phyloP scores from a whole-genome alignment of 805 yeast species.

The Groenewaldozyma tartarivorans region DNA sequence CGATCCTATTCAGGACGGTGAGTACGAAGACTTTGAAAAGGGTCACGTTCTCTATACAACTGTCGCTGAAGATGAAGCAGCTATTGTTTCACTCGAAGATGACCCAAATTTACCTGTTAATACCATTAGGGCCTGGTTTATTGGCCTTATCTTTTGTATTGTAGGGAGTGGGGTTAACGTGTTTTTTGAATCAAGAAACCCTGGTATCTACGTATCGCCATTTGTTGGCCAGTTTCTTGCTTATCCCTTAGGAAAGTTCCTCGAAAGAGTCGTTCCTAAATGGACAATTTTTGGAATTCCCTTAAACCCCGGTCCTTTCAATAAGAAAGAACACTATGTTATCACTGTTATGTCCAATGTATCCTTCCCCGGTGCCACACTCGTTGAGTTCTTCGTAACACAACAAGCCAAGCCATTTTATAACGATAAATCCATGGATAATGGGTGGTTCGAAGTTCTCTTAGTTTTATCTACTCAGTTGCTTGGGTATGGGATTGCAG shows the following conservation, averaged over 20 bases:
- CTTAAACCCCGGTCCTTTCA: slow-evolving; percentile 55
- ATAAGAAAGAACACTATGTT: slow-evolving; percentile 53
- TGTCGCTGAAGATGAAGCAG: slow-evolving; percentile 3
- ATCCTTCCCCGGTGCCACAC: slow-evolving; percentile 2
- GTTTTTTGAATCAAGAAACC: slow-evolving; percentile 2
- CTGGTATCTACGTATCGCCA: slow-evolving; percentile 3
- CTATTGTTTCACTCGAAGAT: slow-evolving; percentile 2
- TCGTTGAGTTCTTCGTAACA: background rate
- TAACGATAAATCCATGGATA: slow-evolving; percentile 15
- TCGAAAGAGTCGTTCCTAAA: slow-evolving; percentile 33
- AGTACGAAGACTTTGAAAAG: background rate
- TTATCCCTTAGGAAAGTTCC: slow-evolving; percentile 43
- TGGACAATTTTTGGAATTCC: slow-evolving; percentile 32
- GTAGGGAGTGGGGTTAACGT: slow-evolving; percentile 3
- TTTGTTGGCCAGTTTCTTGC: slow-evolving; percentile 1
- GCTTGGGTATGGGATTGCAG: slow-evolving; percentile 45
- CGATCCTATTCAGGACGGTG: too few relatives aligned
- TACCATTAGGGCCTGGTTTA: slow-evolving; percentile 4
- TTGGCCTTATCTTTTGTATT: slow-evolving; percentile 2
- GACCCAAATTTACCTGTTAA: slow-evolving; percentile 3
- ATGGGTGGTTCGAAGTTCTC: slow-evolving; percentile 37
- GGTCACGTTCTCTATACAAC: background rate
- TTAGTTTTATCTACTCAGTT: slow-evolving; percentile 41
- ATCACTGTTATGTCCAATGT: slow-evolving; percentile 28
- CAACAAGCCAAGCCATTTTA: too few relatives aligned